Conservation (phyloP, 139 green algal genomes). For the Pseudopediastrum boryanum region DNA sequence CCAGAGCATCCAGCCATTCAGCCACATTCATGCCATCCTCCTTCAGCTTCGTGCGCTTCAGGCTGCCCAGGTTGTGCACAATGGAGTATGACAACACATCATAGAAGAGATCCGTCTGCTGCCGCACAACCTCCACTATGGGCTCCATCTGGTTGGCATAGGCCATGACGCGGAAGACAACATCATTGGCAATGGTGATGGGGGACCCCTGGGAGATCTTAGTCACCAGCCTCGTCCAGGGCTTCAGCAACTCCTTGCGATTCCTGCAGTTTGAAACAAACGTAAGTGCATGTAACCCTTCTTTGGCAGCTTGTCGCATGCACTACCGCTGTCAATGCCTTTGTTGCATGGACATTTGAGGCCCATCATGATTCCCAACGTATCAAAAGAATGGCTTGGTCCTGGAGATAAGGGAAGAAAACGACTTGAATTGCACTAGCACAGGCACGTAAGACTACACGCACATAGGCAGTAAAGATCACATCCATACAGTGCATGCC, state of each 20-base stretch:
- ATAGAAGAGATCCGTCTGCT: background rate
- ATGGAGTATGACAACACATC: background rate
- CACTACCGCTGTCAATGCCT: background rate
- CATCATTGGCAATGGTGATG: background rate
- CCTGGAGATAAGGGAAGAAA: background rate
- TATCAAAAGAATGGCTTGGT: too few species aligned
- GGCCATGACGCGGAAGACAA: background rate
- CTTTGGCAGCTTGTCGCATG: background rate
- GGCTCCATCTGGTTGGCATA: background rate
- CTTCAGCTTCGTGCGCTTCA: conserved; percentile 23
- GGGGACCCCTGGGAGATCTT: conserved; percentile 56
- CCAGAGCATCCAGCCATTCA: background rate
- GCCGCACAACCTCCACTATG: background rate
- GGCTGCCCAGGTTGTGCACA: background rate
- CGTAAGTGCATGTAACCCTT: background rate
- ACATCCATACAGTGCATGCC: background rate
- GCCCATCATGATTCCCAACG: too few species aligned
- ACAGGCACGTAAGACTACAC: background rate
- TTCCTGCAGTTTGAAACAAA: background rate
- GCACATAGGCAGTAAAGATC: too few species aligned
- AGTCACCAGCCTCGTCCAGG: conserved; percentile 48
- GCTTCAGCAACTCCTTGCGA: conserved; percentile 43
- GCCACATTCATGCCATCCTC: conserved; percentile 22
- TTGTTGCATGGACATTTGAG: background rate
- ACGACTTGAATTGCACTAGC: background rate